A percentile compares a stretch with the other conserved stretches of the same genome.
Conservation (phyloP, 345 rosid genomes). For the Melaleuca alternifolia region DNA sequence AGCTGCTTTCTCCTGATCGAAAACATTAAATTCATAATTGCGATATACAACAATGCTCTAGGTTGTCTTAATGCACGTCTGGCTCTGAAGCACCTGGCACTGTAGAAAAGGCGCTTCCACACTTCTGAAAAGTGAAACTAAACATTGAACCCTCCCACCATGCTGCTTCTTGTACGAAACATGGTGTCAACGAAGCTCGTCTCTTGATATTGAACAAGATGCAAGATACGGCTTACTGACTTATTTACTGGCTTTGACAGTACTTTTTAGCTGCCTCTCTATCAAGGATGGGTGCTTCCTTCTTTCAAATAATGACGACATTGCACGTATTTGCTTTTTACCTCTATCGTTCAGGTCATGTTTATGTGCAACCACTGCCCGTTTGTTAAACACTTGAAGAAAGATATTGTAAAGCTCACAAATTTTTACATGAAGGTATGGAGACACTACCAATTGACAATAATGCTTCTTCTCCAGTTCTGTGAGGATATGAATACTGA, state of each 20-base stretch:
- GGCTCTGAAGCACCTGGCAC: not conserved
- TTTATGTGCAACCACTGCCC: slow-evolving; percentile 93
- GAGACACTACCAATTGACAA: not conserved
- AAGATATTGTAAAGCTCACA: slow-evolving; percentile 66
- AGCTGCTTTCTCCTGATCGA: not conserved
- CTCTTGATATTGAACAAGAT: not conserved
- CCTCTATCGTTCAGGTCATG: slow-evolving; percentile 44
- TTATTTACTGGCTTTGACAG: not conserved
- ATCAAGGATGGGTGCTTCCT: not conserved
- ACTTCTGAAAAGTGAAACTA: not conserved
- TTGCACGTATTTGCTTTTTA: not conserved
- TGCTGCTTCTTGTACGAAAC: not conserved
- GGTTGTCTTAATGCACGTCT: not conserved
- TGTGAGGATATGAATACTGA: not conserved
- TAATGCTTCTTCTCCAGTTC: not conserved
- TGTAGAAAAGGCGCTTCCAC: not conserved
- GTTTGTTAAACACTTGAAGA: slow-evolving; percentile 84
- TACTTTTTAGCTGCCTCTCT: not conserved
- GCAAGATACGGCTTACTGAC: not conserved
- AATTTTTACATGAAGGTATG: slow-evolving; percentile 72
- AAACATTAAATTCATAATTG: not conserved
- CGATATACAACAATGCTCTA: not conserved
- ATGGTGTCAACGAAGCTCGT: not conserved
- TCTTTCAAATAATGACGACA: not conserved
- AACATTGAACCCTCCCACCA: not conserved